These are phyloP conservation scores for Cucurbita maxima DNA, from an alignment of 306 rosid species.

Conservation along the genomic window DNA sequence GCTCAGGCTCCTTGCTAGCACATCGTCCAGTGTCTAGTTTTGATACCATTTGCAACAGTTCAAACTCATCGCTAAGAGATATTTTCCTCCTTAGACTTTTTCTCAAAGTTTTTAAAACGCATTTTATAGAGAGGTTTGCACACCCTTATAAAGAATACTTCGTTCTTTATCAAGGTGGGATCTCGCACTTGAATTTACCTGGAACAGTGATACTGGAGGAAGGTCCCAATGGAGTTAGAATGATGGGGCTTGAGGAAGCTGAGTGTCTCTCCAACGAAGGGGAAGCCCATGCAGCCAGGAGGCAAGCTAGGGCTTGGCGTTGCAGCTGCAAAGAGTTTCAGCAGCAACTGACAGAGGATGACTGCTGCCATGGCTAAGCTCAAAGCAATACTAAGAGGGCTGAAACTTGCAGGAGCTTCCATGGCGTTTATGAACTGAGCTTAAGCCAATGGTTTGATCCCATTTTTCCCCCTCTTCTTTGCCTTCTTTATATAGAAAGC, in stretches of 20 bases:
- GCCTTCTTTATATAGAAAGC: neutral
- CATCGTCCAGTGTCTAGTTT: too few relatives aligned
- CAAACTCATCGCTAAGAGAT: too few relatives aligned
- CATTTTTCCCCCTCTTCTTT: neutral
- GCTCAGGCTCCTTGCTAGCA: too few relatives aligned
- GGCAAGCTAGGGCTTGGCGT: slow-evolving; percentile 17
- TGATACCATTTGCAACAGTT: too few relatives aligned
- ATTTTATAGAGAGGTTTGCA: too few relatives aligned
- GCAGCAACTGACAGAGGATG: slow-evolving; percentile 19
- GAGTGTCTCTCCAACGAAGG: slow-evolving; percentile 48
- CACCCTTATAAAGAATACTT: too few relatives aligned
- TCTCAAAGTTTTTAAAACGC: too few relatives aligned
- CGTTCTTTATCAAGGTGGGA: too few relatives aligned
- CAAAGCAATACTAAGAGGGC: slow-evolving; percentile 11
- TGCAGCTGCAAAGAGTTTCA: slow-evolving; percentile 8
- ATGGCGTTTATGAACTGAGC: neutral
- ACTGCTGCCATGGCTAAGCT: slow-evolving; percentile 11
- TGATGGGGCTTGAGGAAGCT: slow-evolving; percentile 53
- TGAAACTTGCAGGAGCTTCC: neutral
- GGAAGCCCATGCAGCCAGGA: slow-evolving; percentile 65
- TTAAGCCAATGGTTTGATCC: neutral
- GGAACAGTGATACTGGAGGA: slow-evolving; percentile 42
- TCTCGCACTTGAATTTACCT: slow-evolving; percentile 8
- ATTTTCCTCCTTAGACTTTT: too few relatives aligned
- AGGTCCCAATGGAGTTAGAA: slow-evolving; percentile 47